These are phyloP conservation scores for Cutaneotrichosporon dermatis DNA, from an alignment of 1,284 basidiomycete genomes.

Conservation along the genomic window DNA sequence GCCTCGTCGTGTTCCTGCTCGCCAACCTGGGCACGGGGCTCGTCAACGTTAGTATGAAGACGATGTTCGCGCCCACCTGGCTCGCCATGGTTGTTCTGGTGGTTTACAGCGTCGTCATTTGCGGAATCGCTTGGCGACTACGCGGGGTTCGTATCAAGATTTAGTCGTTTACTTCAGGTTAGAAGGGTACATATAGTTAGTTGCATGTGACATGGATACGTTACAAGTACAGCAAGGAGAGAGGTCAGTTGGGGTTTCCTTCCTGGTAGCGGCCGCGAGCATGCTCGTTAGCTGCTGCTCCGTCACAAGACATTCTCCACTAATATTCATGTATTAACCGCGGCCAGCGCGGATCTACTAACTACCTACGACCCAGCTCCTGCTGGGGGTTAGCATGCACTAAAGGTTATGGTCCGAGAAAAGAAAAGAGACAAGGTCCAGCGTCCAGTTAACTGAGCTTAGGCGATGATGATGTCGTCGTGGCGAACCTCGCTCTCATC, in stretches of 20 bases:
- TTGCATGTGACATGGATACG: too few relatives aligned
- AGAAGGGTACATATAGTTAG: too few relatives aligned
- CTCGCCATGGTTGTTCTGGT: slow-evolving; percentile 63
- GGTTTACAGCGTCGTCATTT: slow-evolving; percentile 61
- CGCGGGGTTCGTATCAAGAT: slow-evolving; percentile 14
- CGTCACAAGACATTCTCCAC: slow-evolving; percentile 1
- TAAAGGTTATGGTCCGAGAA: neutral
- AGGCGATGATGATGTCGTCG: slow-evolving; percentile 22
- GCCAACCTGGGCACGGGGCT: slow-evolving; percentile 84
- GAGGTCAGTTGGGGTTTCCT: too few relatives aligned
- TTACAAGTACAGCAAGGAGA: too few relatives aligned
- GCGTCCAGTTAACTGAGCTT: neutral
- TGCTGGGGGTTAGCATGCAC: neutral
- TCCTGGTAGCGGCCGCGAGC: too few relatives aligned
- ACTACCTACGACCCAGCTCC: slow-evolving; percentile 3
- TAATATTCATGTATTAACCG: slow-evolving; percentile 6
- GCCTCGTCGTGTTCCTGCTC: slow-evolving; percentile 72
- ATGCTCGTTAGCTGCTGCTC: too few relatives aligned
- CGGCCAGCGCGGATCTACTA: slow-evolving; percentile 10
- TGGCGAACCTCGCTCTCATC: slow-evolving; percentile 28
- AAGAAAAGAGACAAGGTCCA: neutral
- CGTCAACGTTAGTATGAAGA: slow-evolving; percentile 73
- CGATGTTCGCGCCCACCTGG: slow-evolving; percentile 62
- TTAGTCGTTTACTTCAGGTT: too few relatives aligned
- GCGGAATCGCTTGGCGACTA: slow-evolving; percentile 58